Conservation (phyloP, 1,139 yeast species). For the Yamadazyma epiphylla region DNA sequence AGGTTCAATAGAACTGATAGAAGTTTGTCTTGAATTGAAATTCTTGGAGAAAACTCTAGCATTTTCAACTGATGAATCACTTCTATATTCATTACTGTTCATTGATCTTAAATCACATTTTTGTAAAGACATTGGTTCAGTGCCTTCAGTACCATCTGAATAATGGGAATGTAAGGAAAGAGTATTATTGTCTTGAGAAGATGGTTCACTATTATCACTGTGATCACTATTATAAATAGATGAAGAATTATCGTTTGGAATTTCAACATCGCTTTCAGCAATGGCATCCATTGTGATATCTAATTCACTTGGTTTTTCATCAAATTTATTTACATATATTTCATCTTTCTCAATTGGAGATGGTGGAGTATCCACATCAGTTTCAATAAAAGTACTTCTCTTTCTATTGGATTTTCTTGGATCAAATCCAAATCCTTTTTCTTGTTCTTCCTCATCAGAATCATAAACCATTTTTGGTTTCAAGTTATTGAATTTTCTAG, state of each 20-base stretch:
- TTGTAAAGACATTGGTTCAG: slow-evolving; percentile 14
- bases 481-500: slow-evolving; percentile 13
- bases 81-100: slow-evolving; percentile 10
- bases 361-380: slow-evolving; percentile 2
- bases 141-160: slow-evolving; percentile 18
- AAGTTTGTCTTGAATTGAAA: slow-evolving; percentile 13
- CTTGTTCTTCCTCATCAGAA: slow-evolving; percentile 16
- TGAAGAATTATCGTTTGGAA: slow-evolving; percentile 27
- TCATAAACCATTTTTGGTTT: slow-evolving; percentile 14
- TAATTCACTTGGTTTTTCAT: slow-evolving; percentile 13
- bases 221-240: slow-evolving; percentile 34
- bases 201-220: slow-evolving; percentile 20
- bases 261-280: slow-evolving; percentile 31
- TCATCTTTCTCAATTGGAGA: slow-evolving; percentile 6
- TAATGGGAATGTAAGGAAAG: slow-evolving; percentile 42
- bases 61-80: slow-evolving; percentile 8
- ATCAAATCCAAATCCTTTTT: slow-evolving; percentile 19
- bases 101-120: slow-evolving; percentile 12
- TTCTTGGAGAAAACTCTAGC: slow-evolving; percentile 11
- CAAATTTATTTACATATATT: slow-evolving; percentile 6
- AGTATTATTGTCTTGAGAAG: slow-evolving; percentile 33
- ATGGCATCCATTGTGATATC: slow-evolving; percentile 33
- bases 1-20: slow-evolving; percentile 13
- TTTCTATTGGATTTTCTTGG: slow-evolving; percentile 17
- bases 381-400: slow-evolving; percentile 4